Percentiles rank a stretch among this genome's conserved stretches.
phyloP scores from a whole-genome alignment of 768 basidiomycete species.

The Kwoniella mangroviensis region DNA sequence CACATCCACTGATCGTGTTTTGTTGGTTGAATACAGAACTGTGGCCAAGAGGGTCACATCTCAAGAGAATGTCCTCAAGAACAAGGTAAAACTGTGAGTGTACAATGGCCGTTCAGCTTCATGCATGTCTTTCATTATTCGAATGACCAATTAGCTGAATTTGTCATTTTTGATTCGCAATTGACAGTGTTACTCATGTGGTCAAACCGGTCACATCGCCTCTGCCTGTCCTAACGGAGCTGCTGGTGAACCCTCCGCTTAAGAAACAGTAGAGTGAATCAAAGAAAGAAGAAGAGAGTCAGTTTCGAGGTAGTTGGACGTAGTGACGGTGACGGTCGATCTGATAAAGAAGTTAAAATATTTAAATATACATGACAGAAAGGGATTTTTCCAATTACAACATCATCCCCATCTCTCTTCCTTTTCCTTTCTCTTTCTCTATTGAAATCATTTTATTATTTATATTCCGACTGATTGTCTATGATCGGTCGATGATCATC shows the following conservation, averaged over 20 bases:
- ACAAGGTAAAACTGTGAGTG: slow-evolving; percentile 47
- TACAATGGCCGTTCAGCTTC: no score
- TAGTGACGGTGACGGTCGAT: neutral
- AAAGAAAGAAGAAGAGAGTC: neutral
- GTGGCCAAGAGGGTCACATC: slow-evolving; percentile 58
- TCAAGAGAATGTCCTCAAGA: slow-evolving; percentile 57
- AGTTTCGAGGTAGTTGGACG: neutral
- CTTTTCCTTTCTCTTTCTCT: neutral
- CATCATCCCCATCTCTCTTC: neutral
- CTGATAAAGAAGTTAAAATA: neutral
- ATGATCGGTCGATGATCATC: neutral
- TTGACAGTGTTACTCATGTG: slow-evolving; percentile 51
- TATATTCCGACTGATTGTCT: neutral
- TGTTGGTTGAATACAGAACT: slow-evolving; percentile 45
- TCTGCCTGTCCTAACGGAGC: slow-evolving; percentile 49
- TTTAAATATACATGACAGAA: neutral
- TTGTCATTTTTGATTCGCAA: neutral
- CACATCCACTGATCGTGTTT: neutral
- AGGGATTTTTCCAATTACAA: neutral
- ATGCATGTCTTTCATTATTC: no score
- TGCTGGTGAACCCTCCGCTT: slow-evolving; percentile 32
- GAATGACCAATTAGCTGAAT: no score
- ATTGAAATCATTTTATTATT: neutral
- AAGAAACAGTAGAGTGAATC: slow-evolving; percentile 11
- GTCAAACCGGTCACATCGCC: slow-evolving; percentile 57